phyloP scores from a whole-genome alignment of 2,329 filamentous ascomycete genomes.

The Penicillium sp. region DNA sequence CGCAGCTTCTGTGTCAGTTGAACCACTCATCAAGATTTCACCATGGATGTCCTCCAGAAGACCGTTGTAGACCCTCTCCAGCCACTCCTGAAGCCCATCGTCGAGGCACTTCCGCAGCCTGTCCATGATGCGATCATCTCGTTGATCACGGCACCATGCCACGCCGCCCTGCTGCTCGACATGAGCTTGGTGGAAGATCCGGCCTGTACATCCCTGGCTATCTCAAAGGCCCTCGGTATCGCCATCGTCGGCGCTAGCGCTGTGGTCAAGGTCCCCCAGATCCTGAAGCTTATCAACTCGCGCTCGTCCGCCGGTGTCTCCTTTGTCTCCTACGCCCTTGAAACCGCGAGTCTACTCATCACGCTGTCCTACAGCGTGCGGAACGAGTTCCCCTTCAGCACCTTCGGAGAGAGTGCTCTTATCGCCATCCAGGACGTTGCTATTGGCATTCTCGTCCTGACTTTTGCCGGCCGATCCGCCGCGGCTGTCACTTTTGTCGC shows the following conservation, averaged over 20 bases:
- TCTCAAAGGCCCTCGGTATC: conserved; percentile 90
- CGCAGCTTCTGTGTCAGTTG: not conserved
- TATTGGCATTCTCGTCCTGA: conserved; percentile 82
- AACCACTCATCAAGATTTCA: conserved; percentile 5
- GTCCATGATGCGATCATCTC: conserved; percentile 74
- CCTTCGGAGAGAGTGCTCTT: conserved; percentile 90
- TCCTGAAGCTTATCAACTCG: conserved; percentile 83
- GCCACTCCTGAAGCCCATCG: conserved; percentile 64
- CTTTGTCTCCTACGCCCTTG: conserved; percentile 89
- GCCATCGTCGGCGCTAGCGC: conserved; percentile 89
- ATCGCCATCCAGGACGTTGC: conserved; percentile 91
- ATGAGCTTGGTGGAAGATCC: conserved; percentile 72
- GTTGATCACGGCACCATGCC: conserved; percentile 81
- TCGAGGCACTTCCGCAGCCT: conserved; percentile 71
- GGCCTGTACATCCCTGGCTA: conserved; percentile 81
- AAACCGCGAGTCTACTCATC: conserved; percentile 85
- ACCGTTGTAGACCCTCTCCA: conserved; percentile 47
- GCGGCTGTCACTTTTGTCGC: conserved; percentile 78
- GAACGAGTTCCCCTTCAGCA: conserved; percentile 91
- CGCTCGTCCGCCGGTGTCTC: conserved; percentile 80
- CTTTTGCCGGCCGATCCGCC: conserved; percentile 70
- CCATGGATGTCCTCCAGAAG: conserved; percentile 47
- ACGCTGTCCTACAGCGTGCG: conserved; percentile 89
- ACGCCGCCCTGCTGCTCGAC: conserved; percentile 81
- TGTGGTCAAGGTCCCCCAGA: conserved; percentile 95